Evolutionary conservation across 2,329 filamentous ascomycete genomes (phyloP).

Genomic region (Talaromyces sp.): DNA sequence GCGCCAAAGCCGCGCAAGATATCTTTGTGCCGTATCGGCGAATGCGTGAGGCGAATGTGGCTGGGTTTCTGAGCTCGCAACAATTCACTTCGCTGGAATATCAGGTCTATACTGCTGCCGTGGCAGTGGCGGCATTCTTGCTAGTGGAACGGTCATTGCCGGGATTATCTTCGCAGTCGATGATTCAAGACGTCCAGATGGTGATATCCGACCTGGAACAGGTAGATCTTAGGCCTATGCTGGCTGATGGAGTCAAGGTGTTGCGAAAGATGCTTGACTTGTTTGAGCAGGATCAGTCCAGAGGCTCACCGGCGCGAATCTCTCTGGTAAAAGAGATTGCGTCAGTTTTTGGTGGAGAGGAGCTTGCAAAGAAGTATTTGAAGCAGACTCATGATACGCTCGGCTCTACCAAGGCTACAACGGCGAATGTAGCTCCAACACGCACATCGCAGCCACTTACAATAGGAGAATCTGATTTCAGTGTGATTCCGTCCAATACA

Average conservation of each 20-base stretch:
- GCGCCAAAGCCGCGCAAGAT: slow-evolving; percentile 23
- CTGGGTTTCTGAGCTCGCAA: slow-evolving; percentile 19
- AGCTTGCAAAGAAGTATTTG: slow-evolving; percentile 23
- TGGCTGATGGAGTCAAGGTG: slow-evolving; percentile 21
- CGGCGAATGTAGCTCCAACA: not conserved
- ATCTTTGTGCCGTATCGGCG: slow-evolving; percentile 21
- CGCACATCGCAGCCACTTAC: not conserved
- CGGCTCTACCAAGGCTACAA: not conserved
- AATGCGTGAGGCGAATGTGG: slow-evolving; percentile 20
- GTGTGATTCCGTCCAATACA: not conserved
- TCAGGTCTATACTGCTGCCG: slow-evolving; percentile 25
- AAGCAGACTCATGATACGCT: slow-evolving; percentile 16
- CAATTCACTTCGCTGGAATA: slow-evolving; percentile 24
- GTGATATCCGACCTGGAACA: slow-evolving; percentile 22
- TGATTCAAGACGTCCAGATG: slow-evolving; percentile 22
- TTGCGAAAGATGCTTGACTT: slow-evolving; percentile 24
- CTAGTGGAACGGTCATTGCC: slow-evolving; percentile 25
- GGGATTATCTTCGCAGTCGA: slow-evolving; percentile 17
- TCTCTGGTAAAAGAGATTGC: slow-evolving; percentile 22
- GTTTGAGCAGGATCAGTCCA: slow-evolving; percentile 20
- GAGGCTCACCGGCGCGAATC: slow-evolving; percentile 19
- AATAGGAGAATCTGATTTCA: not conserved
- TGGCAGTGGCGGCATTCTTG: slow-evolving; percentile 23
- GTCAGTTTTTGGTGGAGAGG: slow-evolving; percentile 24
- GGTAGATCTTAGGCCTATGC: slow-evolving; percentile 18